Percentiles rank a stretch among this genome's conserved stretches.
Evolutionary conservation across 192 early-diverging fungal genomes (phyloP).

Genomic region (Entomortierella beljakovae): DNA sequence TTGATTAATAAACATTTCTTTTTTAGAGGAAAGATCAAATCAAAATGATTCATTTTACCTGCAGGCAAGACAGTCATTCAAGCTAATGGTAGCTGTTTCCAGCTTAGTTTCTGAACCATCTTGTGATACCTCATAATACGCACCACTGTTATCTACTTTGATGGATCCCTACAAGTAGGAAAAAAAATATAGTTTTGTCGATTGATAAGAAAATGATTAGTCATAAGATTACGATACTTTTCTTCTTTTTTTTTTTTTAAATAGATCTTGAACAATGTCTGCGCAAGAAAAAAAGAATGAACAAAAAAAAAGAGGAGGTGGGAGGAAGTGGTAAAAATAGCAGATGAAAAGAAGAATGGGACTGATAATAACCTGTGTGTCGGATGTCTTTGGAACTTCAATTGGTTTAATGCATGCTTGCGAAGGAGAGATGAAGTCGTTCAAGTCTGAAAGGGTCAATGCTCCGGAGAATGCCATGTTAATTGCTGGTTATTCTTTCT

Average conservation of each 20-base stretch:
- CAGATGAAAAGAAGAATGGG: not conserved
- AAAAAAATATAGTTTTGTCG: not conserved
- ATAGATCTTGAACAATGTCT: too few species aligned
- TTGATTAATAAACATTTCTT: not conserved
- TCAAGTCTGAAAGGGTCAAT: constrained; percentile 90
- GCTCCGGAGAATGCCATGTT: constrained; percentile 89
- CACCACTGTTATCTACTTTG: constrained; percentile 78
- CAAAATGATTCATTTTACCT: constrained; percentile 65
- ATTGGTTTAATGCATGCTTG: constrained; percentile 99
- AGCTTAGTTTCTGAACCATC: constrained; percentile 88
- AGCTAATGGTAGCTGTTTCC: constrained; percentile 85
- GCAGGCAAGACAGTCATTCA: constrained; percentile 99
- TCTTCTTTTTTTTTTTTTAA: too few species aligned
- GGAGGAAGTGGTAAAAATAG: not conserved
- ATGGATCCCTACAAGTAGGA: constrained; percentile 66
- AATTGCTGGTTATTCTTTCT: too few species aligned
- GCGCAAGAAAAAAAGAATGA: too few species aligned
- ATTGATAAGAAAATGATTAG: too few species aligned
- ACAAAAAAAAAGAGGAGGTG: not conserved
- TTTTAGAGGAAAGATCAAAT: not conserved
- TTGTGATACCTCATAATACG: constrained; percentile 90
- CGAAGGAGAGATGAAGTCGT: constrained; percentile 97
- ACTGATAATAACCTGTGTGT: constrained; percentile 48
- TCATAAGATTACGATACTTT: not conserved
- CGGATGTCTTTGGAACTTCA: constrained; percentile 75